These are phyloP conservation scores for Hibiscus tridactylites DNA, from an alignment of 345 rosid genomes.

Conservation along the genomic window DNA sequence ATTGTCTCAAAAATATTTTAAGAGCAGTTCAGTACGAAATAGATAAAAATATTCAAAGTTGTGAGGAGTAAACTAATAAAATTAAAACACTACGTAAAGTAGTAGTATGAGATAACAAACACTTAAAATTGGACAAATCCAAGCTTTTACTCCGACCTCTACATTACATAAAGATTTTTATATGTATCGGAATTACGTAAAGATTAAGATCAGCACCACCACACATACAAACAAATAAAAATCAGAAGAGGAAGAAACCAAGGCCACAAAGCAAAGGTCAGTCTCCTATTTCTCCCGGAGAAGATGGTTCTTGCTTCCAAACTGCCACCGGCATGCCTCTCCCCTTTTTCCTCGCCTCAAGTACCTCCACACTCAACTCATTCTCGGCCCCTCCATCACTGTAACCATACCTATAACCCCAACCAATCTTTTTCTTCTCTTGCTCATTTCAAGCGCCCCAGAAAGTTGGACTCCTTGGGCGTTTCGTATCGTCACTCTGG, in stretches of 20 bases:
- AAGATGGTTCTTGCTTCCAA: constrained; percentile 23
- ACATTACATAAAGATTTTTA: too few relatives aligned
- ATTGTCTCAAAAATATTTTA: too few relatives aligned
- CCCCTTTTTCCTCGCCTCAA: not conserved
- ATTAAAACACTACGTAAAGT: too few relatives aligned
- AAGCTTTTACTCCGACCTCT: too few relatives aligned
- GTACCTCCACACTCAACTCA: not conserved
- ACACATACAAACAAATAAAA: not conserved
- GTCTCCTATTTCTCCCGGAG: not conserved
- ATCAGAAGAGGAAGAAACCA: not conserved
- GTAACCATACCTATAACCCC: not conserved
- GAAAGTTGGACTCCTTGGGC: constrained; percentile 13
- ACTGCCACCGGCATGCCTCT: not conserved
- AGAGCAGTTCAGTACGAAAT: too few relatives aligned
- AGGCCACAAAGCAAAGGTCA: not conserved
- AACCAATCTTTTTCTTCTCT: not conserved
- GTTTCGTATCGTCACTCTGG: constrained; percentile 21
- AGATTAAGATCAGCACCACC: not conserved
- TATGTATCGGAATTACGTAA: not conserved
- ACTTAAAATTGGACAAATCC: too few relatives aligned
- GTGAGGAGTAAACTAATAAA: too few relatives aligned
- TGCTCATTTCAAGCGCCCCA: not conserved
- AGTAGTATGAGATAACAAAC: too few relatives aligned
- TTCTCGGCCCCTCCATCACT: not conserved
- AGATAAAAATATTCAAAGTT: too few relatives aligned